Percentiles rank a stretch among this genome's conserved stretches.
These are phyloP conservation scores for Fraxinus albicans DNA, from an alignment of 305 asterid species.

Conservation along the genomic window DNA sequence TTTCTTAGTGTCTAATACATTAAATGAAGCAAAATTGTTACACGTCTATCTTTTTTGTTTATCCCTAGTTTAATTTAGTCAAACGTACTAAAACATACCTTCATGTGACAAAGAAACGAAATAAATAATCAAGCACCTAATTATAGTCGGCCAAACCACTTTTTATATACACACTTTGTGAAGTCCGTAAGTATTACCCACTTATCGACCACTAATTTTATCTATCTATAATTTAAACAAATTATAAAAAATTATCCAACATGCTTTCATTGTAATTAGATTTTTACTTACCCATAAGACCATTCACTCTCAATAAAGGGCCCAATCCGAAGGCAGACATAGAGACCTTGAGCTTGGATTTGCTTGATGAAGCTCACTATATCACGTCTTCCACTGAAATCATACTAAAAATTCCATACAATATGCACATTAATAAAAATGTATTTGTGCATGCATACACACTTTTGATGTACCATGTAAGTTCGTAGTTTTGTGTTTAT, in stretches of 20 bases:
- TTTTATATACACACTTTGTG: not conserved
- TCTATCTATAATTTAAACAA: not conserved
- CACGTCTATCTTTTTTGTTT: too few species aligned
- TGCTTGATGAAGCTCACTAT: slow-evolving; percentile 63
- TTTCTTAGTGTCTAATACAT: not conserved
- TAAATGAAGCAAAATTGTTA: too few species aligned
- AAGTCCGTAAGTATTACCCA: not conserved
- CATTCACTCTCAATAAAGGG: slow-evolving; percentile 86
- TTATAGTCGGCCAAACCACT: not conserved
- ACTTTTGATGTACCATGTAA: not conserved
- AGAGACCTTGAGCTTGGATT: slow-evolving; percentile 71
- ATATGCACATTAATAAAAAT: not conserved
- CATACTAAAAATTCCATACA: slow-evolving; percentile 44
- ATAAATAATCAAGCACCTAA: not conserved
- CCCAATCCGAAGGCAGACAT: slow-evolving; percentile 79
- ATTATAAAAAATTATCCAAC: not conserved
- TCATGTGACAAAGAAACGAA: too few species aligned
- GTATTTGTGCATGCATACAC: not conserved
- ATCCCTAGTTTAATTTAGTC: too few species aligned
- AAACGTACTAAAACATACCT: too few species aligned
- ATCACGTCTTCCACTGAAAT: slow-evolving; percentile 66
- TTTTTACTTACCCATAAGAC: slow-evolving; percentile 66
- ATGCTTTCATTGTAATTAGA: not conserved
- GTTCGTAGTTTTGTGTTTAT: not conserved
- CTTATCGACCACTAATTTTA: not conserved